Evolutionary conservation across 805 yeast species (phyloP).

Genomic region (Millerago galiae): DNA sequence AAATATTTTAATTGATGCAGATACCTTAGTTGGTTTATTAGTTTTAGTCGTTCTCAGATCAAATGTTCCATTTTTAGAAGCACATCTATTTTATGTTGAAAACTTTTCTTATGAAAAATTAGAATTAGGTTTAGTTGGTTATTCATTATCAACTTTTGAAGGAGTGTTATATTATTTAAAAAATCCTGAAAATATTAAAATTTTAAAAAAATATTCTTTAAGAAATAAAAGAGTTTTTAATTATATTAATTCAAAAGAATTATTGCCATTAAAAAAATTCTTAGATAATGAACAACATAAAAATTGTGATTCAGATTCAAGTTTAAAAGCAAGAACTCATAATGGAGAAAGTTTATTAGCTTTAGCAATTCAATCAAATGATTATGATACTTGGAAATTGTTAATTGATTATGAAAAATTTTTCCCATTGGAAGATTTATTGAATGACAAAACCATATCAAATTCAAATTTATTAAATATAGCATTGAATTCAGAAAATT

Average conservation of each 20-base stretch:
- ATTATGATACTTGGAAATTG: conserved; percentile 40
- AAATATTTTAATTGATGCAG: conserved; percentile 59
- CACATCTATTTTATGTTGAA: conserved; percentile 61
- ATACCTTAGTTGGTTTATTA: conserved; percentile 65
- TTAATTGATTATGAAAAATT: conserved; percentile 38
- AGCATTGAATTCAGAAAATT: conserved; percentile 52
- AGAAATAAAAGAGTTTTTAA: conserved; percentile 51
- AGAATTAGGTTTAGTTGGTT: conserved; percentile 60
- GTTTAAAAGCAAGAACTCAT: conserved; percentile 33
- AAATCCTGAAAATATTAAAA: conserved; percentile 29
- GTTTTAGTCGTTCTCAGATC: conserved; percentile 66
- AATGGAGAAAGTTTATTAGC: conserved; percentile 70
- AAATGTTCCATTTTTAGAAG: conserved; percentile 48
- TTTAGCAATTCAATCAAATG: conserved; percentile 48
- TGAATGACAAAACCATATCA: conserved; percentile 52
- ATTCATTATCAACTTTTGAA: conserved; percentile 77
- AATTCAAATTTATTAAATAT: conserved; percentile 52
- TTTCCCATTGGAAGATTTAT: conserved; percentile 59
- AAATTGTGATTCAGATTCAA: conserved; percentile 15
- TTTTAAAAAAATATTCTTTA: conserved; percentile 35
- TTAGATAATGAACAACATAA: conserved; percentile 21
- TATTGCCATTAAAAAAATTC: conserved; percentile 19
- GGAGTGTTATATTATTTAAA: conserved; percentile 69
- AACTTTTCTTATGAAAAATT: conserved; percentile 45
- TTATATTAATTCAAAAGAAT: conserved; percentile 33